Evolutionary conservation across 2,329 filamentous ascomycete species (phyloP).

Genomic region (Ceratocystis colombiana): DNA sequence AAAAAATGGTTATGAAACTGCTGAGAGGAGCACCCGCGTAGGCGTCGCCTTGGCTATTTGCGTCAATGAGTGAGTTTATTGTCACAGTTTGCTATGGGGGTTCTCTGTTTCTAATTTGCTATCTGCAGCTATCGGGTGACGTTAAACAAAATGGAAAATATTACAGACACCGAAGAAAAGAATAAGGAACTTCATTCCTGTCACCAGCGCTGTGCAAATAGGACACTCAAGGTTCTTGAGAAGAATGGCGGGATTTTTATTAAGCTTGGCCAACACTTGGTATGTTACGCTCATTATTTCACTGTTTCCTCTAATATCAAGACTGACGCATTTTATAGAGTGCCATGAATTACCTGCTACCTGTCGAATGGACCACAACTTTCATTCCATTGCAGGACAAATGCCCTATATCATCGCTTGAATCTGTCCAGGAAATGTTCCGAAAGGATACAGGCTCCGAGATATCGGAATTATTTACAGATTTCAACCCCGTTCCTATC

Average conservation of each 20-base stretch:
- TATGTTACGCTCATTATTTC: slow-evolving; percentile 32
- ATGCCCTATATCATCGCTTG: slow-evolving; percentile 83
- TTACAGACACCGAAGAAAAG: slow-evolving; percentile 53
- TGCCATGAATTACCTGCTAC: slow-evolving; percentile 89
- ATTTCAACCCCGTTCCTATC: slow-evolving; percentile 70
- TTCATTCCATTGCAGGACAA: slow-evolving; percentile 94
- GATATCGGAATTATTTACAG: slow-evolving; percentile 73
- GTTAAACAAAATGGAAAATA: slow-evolving; percentile 57
- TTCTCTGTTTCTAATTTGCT: slow-evolving; percentile 15
- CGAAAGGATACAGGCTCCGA: slow-evolving; percentile 67
- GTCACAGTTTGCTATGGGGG: not conserved
- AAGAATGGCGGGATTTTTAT: slow-evolving; percentile 98
- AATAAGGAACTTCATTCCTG: slow-evolving; percentile 65
- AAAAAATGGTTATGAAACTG: slow-evolving; percentile 63
- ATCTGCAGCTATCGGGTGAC: slow-evolving; percentile 69
- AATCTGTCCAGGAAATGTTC: slow-evolving; percentile 82
- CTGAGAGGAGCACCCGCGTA: slow-evolving; percentile 69
- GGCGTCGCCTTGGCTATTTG: slow-evolving; percentile 63
- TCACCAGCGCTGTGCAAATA: slow-evolving; percentile 82
- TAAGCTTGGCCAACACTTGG: slow-evolving; percentile 88
- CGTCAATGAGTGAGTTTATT: slow-evolving; percentile 65
- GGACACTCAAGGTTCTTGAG: slow-evolving; percentile 78
- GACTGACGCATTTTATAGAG: slow-evolving; percentile 41
- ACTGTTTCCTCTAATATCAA: not conserved
- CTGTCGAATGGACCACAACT: slow-evolving; percentile 84